Percentiles rank a stretch among this genome's conserved stretches.
phyloP scores from a whole-genome alignment of 768 basidiomycete species.

The Amanita muscaria region DNA sequence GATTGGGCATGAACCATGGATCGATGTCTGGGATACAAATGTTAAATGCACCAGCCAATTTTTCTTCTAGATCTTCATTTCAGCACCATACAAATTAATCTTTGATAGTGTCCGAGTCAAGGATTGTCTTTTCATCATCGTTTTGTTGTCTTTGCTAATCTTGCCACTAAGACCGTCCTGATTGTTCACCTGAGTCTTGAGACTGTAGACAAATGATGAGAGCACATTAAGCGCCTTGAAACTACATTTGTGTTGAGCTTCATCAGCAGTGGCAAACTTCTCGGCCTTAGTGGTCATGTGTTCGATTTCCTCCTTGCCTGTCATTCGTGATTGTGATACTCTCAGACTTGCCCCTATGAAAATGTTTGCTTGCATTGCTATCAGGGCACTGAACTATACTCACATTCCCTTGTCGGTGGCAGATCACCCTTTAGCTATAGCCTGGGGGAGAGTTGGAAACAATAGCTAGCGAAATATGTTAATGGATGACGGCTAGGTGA shows the following conservation, averaged over 20 bases:
- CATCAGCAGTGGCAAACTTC: conserved; percentile 79
- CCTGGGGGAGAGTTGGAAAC: no score
- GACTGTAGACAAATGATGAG: conserved; percentile 75
- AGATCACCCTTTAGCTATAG: no score
- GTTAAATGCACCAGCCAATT: conserved; percentile 60
- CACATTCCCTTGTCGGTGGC: conserved; percentile 93
- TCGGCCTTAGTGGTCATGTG: conserved; percentile 94
- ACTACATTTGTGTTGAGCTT: conserved; percentile 70
- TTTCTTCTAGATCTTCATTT: conserved; percentile 89
- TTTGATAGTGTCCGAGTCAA: conserved; percentile 74
- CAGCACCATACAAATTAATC: conserved; percentile 80
- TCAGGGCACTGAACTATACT: conserved; percentile 18
- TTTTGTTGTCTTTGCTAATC: conserved; percentile 72
- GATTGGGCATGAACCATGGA: no score
- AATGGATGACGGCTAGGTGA: no score
- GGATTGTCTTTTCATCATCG: no score
- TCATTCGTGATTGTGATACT: conserved; percentile 94
- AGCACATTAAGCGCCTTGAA: conserved; percentile 79
- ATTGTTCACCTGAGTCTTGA: conserved; percentile 83
- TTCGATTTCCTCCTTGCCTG: conserved; percentile 85
- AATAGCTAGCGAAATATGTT: no score
- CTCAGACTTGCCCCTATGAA: conserved; percentile 68
- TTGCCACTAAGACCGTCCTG: conserved; percentile 89
- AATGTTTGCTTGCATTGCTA: conserved; percentile 2
- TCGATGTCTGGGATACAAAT: no score